These are phyloP conservation scores for Persicaria maculosa DNA, from an alignment of 148 eudicot species.

Conservation along the genomic window DNA sequence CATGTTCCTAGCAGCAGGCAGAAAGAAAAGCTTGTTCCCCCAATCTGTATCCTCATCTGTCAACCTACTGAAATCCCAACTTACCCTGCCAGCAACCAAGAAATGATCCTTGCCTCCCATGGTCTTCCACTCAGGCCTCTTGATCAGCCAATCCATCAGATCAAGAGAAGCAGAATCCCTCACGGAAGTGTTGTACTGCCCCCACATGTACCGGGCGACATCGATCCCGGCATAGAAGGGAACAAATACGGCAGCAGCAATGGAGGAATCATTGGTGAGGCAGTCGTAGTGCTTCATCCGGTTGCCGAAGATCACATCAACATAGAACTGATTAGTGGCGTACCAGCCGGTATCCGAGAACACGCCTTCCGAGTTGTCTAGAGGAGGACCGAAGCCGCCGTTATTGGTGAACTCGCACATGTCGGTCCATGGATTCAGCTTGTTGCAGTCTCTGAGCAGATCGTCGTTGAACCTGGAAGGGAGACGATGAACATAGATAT, in stretches of 20 bases:
- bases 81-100: conserved; percentile 89
- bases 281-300: conserved; percentile 97
- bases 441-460: conserved; percentile 77
- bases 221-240: conserved; percentile 97
- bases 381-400: conserved; percentile 85
- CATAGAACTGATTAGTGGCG: conserved; percentile 87
- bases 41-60: conserved; percentile 73
- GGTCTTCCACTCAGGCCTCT: conserved; percentile 82
- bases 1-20: conserved; percentile 90
- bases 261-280: conserved; percentile 81
- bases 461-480: conserved; percentile 83
- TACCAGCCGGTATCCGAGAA: conserved; percentile 88
- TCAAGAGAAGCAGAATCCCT: conserved; percentile 86
- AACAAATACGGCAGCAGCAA: conserved; percentile 87
- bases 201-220: conserved; percentile 90
- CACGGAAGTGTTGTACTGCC: conserved; percentile 40
- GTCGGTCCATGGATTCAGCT: conserved; percentile 77
- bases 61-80: conserved; percentile 88
- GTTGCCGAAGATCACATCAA: conserved; percentile 79
- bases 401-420: conserved; percentile 81
- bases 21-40: conserved; percentile 86
- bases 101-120: conserved; percentile 99
- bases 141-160: conserved; percentile 64
- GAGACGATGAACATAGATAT: conserved; percentile 85
- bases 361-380: conserved; percentile 72